Conservation (phyloP, 257 asterid genomes). For the Lithospermum erythrorhizon region DNA sequence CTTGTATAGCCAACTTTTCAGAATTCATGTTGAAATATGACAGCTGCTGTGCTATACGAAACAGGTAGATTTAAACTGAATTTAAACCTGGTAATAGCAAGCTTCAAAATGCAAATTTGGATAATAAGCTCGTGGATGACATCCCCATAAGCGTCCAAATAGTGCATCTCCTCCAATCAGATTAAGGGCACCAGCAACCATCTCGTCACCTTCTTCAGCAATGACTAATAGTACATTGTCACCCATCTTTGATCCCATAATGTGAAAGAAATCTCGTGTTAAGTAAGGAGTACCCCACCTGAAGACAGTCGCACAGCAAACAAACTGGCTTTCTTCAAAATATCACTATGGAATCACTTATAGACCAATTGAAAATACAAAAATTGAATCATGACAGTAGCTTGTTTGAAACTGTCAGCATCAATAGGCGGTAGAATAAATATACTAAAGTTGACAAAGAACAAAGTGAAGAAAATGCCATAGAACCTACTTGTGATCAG, state of each 20-base stretch:
- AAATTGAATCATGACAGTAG: not conserved
- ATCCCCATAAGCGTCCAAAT: slow-evolving; percentile 97
- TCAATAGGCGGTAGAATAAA: not conserved
- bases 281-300: slow-evolving; percentile 98
- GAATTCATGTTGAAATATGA: not conserved
- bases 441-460: not conserved
- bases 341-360: slow-evolving; percentile 3
- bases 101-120: slow-evolving; percentile 94
- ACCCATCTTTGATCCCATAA: slow-evolving; percentile 86
- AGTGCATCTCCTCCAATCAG: slow-evolving; percentile 85
- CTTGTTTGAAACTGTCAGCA: not conserved
- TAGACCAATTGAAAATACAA: not conserved
- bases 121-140: slow-evolving; percentile 74
- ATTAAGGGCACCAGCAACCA: slow-evolving; percentile 89
- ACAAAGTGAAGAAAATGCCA: slow-evolving; percentile 7
- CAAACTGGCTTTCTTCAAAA: slow-evolving; percentile 4
- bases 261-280: slow-evolving; percentile 90
- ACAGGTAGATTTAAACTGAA: not conserved
- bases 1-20: not conserved
- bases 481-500: slow-evolving; percentile 60
- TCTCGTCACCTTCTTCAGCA: slow-evolving; percentile 77
- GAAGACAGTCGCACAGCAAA: slow-evolving; percentile 9
- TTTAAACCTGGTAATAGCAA: slow-evolving; percentile 84
- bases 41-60: not conserved
- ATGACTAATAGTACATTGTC: slow-evolving; percentile 68